A percentile compares a stretch with the other conserved stretches of the same genome.
Evolutionary conservation across 768 basidiomycete species (phyloP).

Genomic region (Amanita phalloides): DNA sequence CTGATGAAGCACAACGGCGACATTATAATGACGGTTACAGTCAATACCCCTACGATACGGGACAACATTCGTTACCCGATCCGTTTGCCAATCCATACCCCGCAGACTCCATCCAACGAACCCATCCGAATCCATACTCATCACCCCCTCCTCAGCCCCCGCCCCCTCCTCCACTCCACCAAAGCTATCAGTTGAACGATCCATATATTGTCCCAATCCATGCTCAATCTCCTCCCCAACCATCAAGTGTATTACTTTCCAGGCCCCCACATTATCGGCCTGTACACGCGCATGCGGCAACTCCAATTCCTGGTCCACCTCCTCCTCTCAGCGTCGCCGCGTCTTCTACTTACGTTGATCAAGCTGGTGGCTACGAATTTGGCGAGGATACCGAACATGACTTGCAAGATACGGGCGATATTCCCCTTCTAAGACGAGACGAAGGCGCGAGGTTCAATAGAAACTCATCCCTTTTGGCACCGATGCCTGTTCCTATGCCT

Average conservation of each 20-base stretch:
- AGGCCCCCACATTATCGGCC: conserved; percentile 3
- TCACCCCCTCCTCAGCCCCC: conserved; percentile 16
- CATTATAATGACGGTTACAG: conserved; percentile 62
- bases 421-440: conserved; percentile 51
- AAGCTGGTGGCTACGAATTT: conserved; percentile 23
- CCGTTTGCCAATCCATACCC: conserved; percentile 30
- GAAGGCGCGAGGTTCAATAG: background rate
- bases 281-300: conserved; percentile 4
- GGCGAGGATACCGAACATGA: conserved; percentile 33
- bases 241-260: conserved; percentile 9
- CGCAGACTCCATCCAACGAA: conserved; percentile 18
- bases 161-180: conserved; percentile 12
- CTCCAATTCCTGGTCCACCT: conserved; percentile 8
- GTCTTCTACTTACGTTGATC: conserved; percentile 5
- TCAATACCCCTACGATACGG: conserved; percentile 31
- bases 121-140: conserved; percentile 14
- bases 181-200: background rate
- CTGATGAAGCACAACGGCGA: conserved; percentile 52
- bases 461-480: conserved; percentile 14
- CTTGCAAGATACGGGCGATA: conserved; percentile 47
- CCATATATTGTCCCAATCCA: background rate
- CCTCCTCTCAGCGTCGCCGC: conserved; percentile 7
- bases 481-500: conserved; percentile 20
- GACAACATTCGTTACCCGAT: conserved; percentile 12
- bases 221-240: conserved; percentile 11